Conservation (phyloP, 2,329 filamentous ascomycete genomes). For the Fusarium sublunatum region DNA sequence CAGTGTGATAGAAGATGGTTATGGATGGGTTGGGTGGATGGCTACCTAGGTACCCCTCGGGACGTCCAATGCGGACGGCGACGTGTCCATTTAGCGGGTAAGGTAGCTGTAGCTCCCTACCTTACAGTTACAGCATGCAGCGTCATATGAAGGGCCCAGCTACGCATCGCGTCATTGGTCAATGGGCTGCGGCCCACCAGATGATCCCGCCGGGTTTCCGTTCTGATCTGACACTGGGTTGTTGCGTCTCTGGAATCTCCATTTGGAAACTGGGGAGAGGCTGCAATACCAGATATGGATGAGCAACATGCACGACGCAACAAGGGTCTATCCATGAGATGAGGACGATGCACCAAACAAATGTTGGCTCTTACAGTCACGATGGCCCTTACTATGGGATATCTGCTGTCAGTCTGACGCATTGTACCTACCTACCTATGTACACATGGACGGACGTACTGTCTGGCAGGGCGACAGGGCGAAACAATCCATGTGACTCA, state of each 20-base stretch:
- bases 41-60: slow-evolving; percentile 1
- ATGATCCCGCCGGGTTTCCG: slow-evolving; percentile 5
- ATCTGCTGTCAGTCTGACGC: slow-evolving; percentile 13
- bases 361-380: slow-evolving; percentile 24
- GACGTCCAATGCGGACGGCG: slow-evolving; percentile 29
- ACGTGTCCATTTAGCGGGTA: slow-evolving; percentile 42
- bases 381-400: slow-evolving; percentile 21
- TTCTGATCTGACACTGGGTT: slow-evolving; percentile 37
- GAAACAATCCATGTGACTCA: slow-evolving; percentile 27
- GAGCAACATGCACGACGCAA: slow-evolving; percentile 20
- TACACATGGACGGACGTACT: background rate
- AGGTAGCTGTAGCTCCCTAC: slow-evolving; percentile 5
- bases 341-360: slow-evolving; percentile 17
- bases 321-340: slow-evolving; percentile 32
- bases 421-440: slow-evolving; percentile 4
- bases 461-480: slow-evolving; percentile 28
- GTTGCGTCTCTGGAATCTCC: slow-evolving; percentile 30
- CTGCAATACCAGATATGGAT: slow-evolving; percentile 27
- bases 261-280: slow-evolving; percentile 35
- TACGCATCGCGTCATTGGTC: slow-evolving; percentile 24
- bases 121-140: background rate
- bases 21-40: slow-evolving; percentile 11
- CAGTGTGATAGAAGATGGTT: slow-evolving; percentile 14
- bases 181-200: slow-evolving; percentile 28
- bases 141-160: slow-evolving; percentile 31